A percentile compares a stretch with the other conserved stretches of the same genome.
Conservation (phyloP, 495 filamentous ascomycete genomes). For the Penicillium verhagenii region DNA sequence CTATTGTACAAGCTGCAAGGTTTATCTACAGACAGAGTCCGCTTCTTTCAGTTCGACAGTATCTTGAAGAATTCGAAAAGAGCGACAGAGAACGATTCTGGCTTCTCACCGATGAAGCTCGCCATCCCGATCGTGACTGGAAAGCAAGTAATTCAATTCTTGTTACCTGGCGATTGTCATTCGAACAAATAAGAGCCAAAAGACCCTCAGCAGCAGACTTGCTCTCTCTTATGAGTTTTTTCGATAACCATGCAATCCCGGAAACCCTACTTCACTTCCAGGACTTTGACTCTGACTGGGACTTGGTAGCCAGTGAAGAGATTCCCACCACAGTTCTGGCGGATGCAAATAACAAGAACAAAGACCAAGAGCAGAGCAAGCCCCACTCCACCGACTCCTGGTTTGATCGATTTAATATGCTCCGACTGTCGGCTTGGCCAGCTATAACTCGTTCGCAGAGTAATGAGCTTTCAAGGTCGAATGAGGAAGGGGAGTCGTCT, state of each 20-base stretch:
- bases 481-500: too few relatives aligned
- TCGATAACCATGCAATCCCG: conserved; percentile 3
- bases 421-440: too few relatives aligned
- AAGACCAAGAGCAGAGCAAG: too few relatives aligned
- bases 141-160: conserved; percentile 9
- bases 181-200: conserved; percentile 4
- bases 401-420: too few relatives aligned
- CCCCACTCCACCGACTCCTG: too few relatives aligned
- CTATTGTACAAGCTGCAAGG: conserved; percentile 48
- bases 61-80: conserved; percentile 32
- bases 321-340: too few relatives aligned
- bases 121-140: conserved; percentile 1
- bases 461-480: too few relatives aligned
- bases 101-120: conserved; percentile 3
- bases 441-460: too few relatives aligned
- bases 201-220: conserved; percentile 7
- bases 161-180: conserved; percentile 13
- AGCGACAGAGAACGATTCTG: conserved; percentile 2
- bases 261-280: not conserved
- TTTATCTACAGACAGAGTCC: conserved; percentile 37
- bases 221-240: conserved; percentile 10
- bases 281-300: not conserved
- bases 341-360: not conserved
- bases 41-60: conserved; percentile 24
- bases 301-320: not conserved